phyloP scores from a whole-genome alignment of 768 basidiomycete species.

The Cyathus striatus region DNA sequence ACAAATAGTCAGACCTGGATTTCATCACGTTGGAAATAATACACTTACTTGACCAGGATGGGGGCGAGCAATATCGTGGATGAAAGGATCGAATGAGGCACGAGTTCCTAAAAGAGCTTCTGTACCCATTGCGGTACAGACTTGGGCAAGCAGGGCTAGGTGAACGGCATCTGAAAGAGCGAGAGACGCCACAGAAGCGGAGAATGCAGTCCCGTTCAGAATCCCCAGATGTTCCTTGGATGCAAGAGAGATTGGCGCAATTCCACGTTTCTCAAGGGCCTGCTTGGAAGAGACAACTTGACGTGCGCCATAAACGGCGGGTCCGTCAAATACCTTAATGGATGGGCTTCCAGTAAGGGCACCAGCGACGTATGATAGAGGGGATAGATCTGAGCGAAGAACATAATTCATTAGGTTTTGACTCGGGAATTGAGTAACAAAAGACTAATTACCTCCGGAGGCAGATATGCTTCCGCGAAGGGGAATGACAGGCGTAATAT shows the following conservation, averaged over 20 bases:
- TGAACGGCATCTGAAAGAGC: slow-evolving; percentile 71
- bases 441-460: slow-evolving; percentile 55
- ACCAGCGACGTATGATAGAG: slow-evolving; percentile 81
- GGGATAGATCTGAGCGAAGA: slow-evolving; percentile 53
- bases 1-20: slow-evolving; percentile 1
- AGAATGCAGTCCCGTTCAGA: slow-evolving; percentile 84
- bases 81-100: slow-evolving; percentile 73
- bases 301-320: slow-evolving; percentile 40
- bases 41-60: slow-evolving; percentile 67
- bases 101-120: slow-evolving; percentile 77
- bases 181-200: slow-evolving; percentile 71
- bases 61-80: slow-evolving; percentile 68
- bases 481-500: slow-evolving; percentile 77
- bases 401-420: background rate
- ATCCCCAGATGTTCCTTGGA: slow-evolving; percentile 81
- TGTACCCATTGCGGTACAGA: slow-evolving; percentile 78
- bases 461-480: slow-evolving; percentile 81
- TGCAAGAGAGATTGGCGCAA: slow-evolving; percentile 60
- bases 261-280: slow-evolving; percentile 55
- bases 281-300: slow-evolving; percentile 47
- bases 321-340: slow-evolving; percentile 64
- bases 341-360: slow-evolving; percentile 76
- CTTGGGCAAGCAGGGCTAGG: slow-evolving; percentile 60
- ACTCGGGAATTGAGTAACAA: slow-evolving; percentile 7
- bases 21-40: background rate